Evolutionary conservation across 768 basidiomycete species (phyloP), one percentile per base, ranked within the genome.

Genomic region (Leccinum olivaceopallidum): DNA sequence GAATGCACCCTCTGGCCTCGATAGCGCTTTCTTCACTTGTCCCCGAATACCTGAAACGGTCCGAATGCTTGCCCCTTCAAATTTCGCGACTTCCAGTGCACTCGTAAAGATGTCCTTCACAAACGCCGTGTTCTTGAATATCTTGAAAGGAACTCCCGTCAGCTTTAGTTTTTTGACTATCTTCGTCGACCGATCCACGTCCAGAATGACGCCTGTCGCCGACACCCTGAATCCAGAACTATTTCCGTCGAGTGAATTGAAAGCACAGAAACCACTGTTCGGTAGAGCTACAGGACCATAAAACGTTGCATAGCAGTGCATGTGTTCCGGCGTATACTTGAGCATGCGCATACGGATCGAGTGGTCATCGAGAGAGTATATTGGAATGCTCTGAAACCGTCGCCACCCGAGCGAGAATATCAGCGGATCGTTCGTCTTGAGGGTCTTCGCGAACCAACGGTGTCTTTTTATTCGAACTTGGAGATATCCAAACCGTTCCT

Each of bases 301-400:
- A 75, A 98, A 97, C 3, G 95, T 97, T 3, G 95, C 96, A 70
- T 89, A 96, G 70, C 97, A 99, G 72, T 99, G 97, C 97, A 96
- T 98, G 70, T 99, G 97, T 76, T 99, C 97, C 0, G 97, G 97
- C 1, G 97, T 98, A 73, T 99, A 99, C 77, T 99, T 99, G 78
- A 99, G 90, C 89, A 98, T 92, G 37, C 97, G 93, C 88, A 98
- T 97, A 18, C 97, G 91, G 66, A 98, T 96, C 10, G 91, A 94
- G 71, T 97, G 95, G 75, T 99, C 97, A 72, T 99, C 97, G 22
- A 99, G 79, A 20, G 94, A 94, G 76, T 98, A 99, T 64, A 98
- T 89, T 2, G 97, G 97, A 6, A 96, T 80, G 0, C 85, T 90
- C 74, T 99, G 97, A 80, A 98, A 99, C 37, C 97, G 83, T 53